Evolutionary conservation across 164 flowering plant genomes (phyloP).

Genomic region (Annona cherimola): DNA sequence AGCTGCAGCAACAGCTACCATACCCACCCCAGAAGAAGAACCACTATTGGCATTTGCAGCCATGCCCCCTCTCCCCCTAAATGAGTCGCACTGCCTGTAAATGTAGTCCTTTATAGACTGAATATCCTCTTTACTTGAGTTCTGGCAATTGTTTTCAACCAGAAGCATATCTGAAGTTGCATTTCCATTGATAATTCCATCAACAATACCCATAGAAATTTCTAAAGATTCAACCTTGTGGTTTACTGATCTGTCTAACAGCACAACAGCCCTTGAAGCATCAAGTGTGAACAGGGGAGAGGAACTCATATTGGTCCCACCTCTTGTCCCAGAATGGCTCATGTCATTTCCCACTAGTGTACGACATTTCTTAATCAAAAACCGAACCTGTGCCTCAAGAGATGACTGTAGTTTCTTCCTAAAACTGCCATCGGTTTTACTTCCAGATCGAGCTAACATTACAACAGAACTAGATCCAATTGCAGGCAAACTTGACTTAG

Average conservation of each 20-base stretch:
- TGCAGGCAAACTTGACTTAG: constrained; percentile 41
- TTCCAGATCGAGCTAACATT: constrained; percentile 69
- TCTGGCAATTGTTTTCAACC: constrained; percentile 59
- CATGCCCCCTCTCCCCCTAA: constrained; percentile 75
- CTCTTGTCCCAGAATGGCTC: constrained; percentile 55
- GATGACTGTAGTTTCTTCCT: constrained; percentile 80
- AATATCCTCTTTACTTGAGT: constrained; percentile 54
- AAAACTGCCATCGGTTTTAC: constrained; percentile 61
- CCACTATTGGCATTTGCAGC: constrained; percentile 49
- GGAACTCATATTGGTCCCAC: constrained; percentile 37
- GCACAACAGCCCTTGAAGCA: constrained; percentile 62
- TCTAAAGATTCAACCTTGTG: constrained; percentile 69
- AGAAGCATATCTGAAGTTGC: constrained; percentile 63
- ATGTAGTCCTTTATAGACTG: constrained; percentile 71
- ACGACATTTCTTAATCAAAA: constrained; percentile 75
- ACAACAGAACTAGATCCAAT: constrained; percentile 75
- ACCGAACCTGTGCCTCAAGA: constrained; percentile 81
- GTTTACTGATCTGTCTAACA: constrained; percentile 51
- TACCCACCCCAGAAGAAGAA: constrained; percentile 76
- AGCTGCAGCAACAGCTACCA: constrained; percentile 91
- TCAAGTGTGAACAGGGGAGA: constrained; percentile 79
- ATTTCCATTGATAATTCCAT: constrained; percentile 60
- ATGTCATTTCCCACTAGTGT: constrained; percentile 56
- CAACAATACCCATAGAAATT: constrained; percentile 59
- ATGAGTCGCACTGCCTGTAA: constrained; percentile 57